Percentiles rank a stretch among this genome's conserved stretches.
These are phyloP conservation scores for Neopestalotiopsis rosae DNA, from an alignment of 2,329 filamentous ascomycete species.

Conservation along the genomic window DNA sequence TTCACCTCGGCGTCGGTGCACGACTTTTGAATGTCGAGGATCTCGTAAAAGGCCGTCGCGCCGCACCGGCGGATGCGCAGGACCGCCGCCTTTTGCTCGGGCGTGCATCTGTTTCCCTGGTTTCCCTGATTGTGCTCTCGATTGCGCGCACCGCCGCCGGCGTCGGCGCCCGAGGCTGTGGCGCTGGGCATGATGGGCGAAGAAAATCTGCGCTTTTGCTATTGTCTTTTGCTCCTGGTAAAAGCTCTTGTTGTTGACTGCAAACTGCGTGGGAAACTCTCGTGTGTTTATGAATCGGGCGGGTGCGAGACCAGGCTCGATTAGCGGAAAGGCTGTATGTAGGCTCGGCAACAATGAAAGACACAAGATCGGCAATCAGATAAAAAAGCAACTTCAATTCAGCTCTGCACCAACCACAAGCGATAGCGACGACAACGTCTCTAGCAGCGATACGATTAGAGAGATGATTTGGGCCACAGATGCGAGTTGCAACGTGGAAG, in stretches of 20 bases:
- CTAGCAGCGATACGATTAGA: background rate
- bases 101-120: conserved; percentile 78
- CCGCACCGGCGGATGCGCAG: conserved; percentile 84
- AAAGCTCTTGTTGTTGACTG: background rate
- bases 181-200: conserved; percentile 50
- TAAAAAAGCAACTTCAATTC: background rate
- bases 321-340: background rate
- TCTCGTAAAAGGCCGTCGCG: conserved; percentile 93
- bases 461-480: background rate
- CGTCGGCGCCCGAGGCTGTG: conserved; percentile 59
- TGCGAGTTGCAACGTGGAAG: background rate
- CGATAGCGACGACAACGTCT: background rate
- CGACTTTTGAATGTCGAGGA: conserved; percentile 71
- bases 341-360: background rate
- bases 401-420: background rate
- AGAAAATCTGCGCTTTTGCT: conserved; percentile 3
- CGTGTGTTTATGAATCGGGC: background rate
- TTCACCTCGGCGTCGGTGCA: conserved; percentile 88
- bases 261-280: background rate
- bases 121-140: conserved; percentile 79
- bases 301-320: background rate
- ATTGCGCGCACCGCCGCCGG: conserved; percentile 48
- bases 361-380: background rate
- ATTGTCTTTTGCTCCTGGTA: background rate
- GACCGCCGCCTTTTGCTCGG: conserved; percentile 90